These are phyloP conservation scores for Endothia cerciana DNA, from an alignment of 2,329 filamentous ascomycete species.

Conservation along the genomic window DNA sequence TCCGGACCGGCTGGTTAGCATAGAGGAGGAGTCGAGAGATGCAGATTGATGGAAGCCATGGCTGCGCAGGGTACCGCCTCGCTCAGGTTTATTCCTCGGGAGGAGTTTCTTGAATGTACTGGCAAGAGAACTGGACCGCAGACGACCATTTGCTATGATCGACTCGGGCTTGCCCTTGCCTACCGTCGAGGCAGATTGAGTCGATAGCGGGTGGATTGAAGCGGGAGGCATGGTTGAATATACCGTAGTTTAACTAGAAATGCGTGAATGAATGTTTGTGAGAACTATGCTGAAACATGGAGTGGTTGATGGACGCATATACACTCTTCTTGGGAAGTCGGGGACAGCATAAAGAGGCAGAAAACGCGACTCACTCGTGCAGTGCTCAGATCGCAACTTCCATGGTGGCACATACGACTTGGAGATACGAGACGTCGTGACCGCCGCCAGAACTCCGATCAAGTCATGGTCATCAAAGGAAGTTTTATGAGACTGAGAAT, in stretches of 20 bases:
- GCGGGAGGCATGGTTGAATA: neutral
- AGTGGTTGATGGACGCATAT: no score
- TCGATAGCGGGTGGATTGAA: neutral
- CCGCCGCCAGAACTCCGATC: neutral
- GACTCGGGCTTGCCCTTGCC: neutral
- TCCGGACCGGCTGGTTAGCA: neutral
- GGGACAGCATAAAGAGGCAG: neutral
- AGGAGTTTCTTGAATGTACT: constrained; percentile 50
- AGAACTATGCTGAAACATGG: neutral
- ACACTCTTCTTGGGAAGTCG: no score
- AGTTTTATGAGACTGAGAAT: neutral
- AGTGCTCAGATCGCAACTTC: constrained; percentile 7
- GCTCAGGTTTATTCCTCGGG: constrained; percentile 54
- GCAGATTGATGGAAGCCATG: constrained; percentile 37
- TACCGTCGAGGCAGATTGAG: neutral
- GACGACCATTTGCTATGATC: constrained; percentile 20
- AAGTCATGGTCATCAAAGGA: neutral
- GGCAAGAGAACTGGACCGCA: constrained; percentile 38
- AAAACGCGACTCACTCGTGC: neutral
- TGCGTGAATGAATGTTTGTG: neutral
- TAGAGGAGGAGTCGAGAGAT: constrained; percentile 25
- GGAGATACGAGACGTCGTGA: neutral
- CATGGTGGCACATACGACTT: neutral
- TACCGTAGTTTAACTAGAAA: neutral
- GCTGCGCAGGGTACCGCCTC: constrained; percentile 51